phyloP scores from a whole-genome alignment of 306 rosid genomes.

The Calophaca sinica region DNA sequence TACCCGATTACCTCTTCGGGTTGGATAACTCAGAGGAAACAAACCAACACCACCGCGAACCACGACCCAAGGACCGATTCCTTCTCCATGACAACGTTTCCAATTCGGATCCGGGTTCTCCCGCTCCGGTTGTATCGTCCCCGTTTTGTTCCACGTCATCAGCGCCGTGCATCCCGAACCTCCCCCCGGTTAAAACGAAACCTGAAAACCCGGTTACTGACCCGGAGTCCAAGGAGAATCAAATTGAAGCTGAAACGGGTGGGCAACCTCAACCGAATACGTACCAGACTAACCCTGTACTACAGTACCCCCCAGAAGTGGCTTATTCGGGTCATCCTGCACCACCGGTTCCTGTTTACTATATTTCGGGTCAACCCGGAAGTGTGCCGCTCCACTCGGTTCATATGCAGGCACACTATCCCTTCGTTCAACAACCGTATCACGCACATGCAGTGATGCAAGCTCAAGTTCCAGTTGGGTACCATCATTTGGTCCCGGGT shows the following conservation, averaged over 20 bases:
- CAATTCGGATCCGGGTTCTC: slow-evolving; percentile 83
- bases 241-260: slow-evolving; percentile 44
- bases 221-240: slow-evolving; percentile 47
- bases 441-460: slow-evolving; percentile 45
- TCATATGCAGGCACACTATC: slow-evolving; percentile 55
- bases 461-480: slow-evolving; percentile 65
- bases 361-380: slow-evolving; percentile 55
- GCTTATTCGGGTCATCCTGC: slow-evolving; percentile 55
- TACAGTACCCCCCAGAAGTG: slow-evolving; percentile 56
- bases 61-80: slow-evolving; percentile 52
- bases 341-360: slow-evolving; percentile 59
- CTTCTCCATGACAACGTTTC: slow-evolving; percentile 57
- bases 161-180: slow-evolving; percentile 62
- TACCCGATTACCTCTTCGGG: slow-evolving; percentile 93
- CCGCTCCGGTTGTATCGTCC: slow-evolving; percentile 62
- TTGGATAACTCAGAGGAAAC: slow-evolving; percentile 71
- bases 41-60: slow-evolving; percentile 46
- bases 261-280: slow-evolving; percentile 42
- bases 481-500: slow-evolving; percentile 58
- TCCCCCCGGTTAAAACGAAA: slow-evolving; percentile 84
- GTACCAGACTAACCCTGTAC: slow-evolving; percentile 44
- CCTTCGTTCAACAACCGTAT: slow-evolving; percentile 64
- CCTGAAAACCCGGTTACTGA: slow-evolving; percentile 52
- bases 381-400: slow-evolving; percentile 53
- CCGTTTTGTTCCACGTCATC: slow-evolving; percentile 75